Evolutionary conservation across 768 basidiomycete species (phyloP).

Genomic region (Suillus lakei): DNA sequence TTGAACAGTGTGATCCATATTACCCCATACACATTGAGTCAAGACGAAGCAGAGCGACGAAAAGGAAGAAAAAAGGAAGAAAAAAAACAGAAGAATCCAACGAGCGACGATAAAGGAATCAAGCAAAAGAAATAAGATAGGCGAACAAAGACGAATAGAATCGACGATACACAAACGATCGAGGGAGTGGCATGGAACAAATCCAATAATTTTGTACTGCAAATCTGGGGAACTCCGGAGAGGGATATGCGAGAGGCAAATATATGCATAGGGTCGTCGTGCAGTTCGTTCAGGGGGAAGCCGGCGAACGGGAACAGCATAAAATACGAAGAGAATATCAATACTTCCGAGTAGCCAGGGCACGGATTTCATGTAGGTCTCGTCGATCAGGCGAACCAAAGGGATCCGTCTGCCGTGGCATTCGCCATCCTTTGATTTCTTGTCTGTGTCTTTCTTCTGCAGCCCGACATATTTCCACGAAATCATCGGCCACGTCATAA

Average conservation of each 20-base stretch:
- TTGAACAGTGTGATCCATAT: conserved; percentile 39
- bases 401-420: conserved; percentile 25
- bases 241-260: conserved; percentile 17
- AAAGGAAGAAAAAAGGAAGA: conserved; percentile 19
- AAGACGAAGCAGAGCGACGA: conserved; percentile 16
- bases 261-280: conserved; percentile 10
- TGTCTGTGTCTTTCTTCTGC: conserved; percentile 83
- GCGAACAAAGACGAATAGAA: conserved; percentile 19
- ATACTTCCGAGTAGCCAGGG: conserved; percentile 85
- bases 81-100: conserved; percentile 18
- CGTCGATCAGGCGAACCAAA: conserved; percentile 57
- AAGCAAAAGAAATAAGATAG: conserved; percentile 33
- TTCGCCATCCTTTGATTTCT: conserved; percentile 85
- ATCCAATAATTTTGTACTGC: conserved; percentile 25
- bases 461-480: conserved; percentile 69
- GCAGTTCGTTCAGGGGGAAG: not conserved
- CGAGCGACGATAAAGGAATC: conserved; percentile 26
- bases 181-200: conserved; percentile 24
- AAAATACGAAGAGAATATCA: conserved; percentile 36
- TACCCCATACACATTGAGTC: conserved; percentile 42
- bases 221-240: conserved; percentile 27
- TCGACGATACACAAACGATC: conserved; percentile 28
- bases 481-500: conserved; percentile 75
- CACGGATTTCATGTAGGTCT: conserved; percentile 80
- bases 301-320: conserved; percentile 1